Conservation (phyloP, 768 basidiomycete genomes). For the Hirschioporus abietinus region DNA sequence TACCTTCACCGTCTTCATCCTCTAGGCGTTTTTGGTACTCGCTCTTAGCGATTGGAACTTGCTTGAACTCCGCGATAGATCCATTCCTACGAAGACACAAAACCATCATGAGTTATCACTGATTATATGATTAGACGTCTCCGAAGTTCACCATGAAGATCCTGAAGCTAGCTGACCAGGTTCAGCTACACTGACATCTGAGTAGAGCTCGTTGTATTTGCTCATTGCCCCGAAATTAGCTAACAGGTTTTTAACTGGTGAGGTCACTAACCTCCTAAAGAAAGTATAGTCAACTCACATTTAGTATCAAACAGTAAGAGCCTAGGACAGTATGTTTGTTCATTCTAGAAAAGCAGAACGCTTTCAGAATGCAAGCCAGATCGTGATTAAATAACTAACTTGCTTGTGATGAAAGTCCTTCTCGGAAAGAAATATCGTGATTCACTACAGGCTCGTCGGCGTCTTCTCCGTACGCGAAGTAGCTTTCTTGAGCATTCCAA, state of each 20-base stretch:
- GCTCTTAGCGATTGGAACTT: conserved; percentile 48
- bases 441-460: conserved; percentile 35
- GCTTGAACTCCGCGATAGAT: conserved; percentile 42
- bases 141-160: neutral
- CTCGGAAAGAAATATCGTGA: conserved; percentile 61
- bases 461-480: conserved; percentile 44
- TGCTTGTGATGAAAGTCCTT: conserved; percentile 43
- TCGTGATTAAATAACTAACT: conserved; percentile 30
- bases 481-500: conserved; percentile 77
- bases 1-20: conserved; percentile 19
- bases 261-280: conserved; percentile 1
- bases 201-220: conserved; percentile 34
- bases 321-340: conserved; percentile 51
- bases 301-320: conserved; percentile 64
- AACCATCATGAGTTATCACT: neutral
- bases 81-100: conserved; percentile 37
- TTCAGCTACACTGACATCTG: conserved; percentile 5
- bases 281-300: conserved; percentile 31
- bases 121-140: too few species aligned
- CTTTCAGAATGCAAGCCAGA: conserved; percentile 5
- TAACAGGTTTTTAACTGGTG: conserved; percentile 22
- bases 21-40: conserved; percentile 46
- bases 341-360: conserved; percentile 28
- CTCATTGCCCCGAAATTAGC: conserved; percentile 64
- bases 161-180: neutral